Conservation (phyloP, 2,329 filamentous ascomycete species). For the Myriangium duriaei region DNA sequence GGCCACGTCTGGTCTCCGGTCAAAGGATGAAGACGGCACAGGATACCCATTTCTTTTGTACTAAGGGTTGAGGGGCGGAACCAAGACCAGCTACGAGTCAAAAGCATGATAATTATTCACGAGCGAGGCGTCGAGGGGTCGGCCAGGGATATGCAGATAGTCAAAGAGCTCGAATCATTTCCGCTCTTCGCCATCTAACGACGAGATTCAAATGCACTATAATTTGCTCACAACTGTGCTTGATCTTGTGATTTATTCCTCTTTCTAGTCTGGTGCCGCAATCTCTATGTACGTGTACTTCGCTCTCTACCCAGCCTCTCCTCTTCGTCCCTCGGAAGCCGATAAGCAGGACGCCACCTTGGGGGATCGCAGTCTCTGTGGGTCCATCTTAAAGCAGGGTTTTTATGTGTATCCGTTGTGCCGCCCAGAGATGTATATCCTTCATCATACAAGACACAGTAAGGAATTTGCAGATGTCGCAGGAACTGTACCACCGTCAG, state of each 20-base stretch:
- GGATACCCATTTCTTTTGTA: not conserved
- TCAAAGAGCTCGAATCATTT: too few species aligned
- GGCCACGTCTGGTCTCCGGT: conserved; percentile 10
- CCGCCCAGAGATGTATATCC: conserved; percentile 92
- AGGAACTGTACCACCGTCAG: conserved; percentile 49
- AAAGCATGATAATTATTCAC: not conserved
- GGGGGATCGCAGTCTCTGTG: too few species aligned
- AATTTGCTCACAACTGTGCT: too few species aligned
- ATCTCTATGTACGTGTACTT: not conserved
- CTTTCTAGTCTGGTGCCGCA: not conserved
- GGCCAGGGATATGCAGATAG: too few species aligned
- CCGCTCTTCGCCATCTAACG: too few species aligned
- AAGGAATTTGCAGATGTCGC: conserved; percentile 63
- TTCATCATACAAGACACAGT: conserved; percentile 75
- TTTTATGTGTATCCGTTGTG: conserved; percentile 76
- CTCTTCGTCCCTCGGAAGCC: conserved; percentile 60
- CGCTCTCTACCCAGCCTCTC: conserved; percentile 64
- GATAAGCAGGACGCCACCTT: conserved; percentile 65
- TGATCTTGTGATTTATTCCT: not conserved
- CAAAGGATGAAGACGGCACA: conserved; percentile 5
- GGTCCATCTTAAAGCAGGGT: conserved; percentile 51
- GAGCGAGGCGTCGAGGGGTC: not conserved
- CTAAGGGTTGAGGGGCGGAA: not conserved
- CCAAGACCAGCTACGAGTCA: not conserved
- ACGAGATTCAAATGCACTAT: too few species aligned